Conservation (phyloP, 768 basidiomycete genomes). For the Clathrus columnatus region DNA sequence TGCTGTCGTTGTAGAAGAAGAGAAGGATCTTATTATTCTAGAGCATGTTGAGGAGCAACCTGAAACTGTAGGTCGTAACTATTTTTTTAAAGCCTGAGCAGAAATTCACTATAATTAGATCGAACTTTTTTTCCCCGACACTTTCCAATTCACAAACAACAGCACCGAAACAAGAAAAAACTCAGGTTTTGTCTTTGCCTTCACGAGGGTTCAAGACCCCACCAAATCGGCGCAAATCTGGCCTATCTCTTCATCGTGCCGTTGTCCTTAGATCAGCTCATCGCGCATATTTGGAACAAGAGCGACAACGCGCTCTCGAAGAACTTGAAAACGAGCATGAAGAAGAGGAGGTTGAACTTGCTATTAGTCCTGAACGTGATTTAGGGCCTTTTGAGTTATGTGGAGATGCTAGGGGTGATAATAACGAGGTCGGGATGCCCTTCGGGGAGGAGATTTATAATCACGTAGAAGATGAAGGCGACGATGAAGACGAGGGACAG, state of each 20-base stretch:
- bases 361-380: constrained; percentile 14
- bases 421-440: neutral
- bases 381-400: constrained; percentile 7
- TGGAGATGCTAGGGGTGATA: neutral
- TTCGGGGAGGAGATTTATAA: neutral
- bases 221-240: constrained; percentile 16
- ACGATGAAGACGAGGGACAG: neutral
- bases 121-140: constrained; percentile 13
- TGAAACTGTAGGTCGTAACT: neutral
- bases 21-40: constrained; percentile 60
- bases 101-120: constrained; percentile 9
- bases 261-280: constrained; percentile 67
- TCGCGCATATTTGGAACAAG: constrained; percentile 43
- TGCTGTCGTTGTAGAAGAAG: constrained; percentile 63
- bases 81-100: neutral
- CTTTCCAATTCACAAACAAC: constrained; percentile 10
- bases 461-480: neutral
- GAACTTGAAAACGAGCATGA: constrained; percentile 30
- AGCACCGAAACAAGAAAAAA: constrained; percentile 13
- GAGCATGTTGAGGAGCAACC: constrained; percentile 47
- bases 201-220: constrained; percentile 20
- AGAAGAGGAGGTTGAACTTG: constrained; percentile 15
- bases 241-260: constrained; percentile 54
- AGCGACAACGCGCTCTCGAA: constrained; percentile 19
- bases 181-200: constrained; percentile 15